Evolutionary conservation across 306 rosid genomes (phyloP).

Genomic region (Canavalia gladiata): DNA sequence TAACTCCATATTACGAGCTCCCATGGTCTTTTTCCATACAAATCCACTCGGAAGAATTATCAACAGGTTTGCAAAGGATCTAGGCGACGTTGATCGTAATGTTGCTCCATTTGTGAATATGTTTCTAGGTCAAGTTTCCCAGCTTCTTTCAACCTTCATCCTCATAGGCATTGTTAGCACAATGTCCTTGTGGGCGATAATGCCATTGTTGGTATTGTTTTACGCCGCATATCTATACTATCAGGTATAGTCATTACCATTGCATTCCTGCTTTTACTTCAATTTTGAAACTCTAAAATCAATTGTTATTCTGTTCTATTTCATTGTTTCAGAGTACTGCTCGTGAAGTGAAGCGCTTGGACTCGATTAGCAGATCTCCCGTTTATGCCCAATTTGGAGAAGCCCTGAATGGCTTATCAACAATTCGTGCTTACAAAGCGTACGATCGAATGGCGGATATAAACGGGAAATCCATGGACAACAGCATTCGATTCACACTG

Average conservation of each 20-base stretch:
- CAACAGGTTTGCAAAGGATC: conserved; percentile 95
- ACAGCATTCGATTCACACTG: conserved; percentile 82
- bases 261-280: conserved; percentile 18
- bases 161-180: conserved; percentile 96
- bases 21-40: conserved; percentile 92
- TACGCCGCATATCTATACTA: conserved; percentile 84
- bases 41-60: conserved; percentile 93
- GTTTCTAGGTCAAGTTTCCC: conserved; percentile 84
- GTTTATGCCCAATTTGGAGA: conserved; percentile 98
- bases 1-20: conserved; percentile 83
- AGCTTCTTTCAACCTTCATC: conserved; percentile 86
- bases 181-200: conserved; percentile 93
- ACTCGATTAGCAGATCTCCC: conserved; percentile 93
- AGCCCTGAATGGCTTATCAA: conserved; percentile 88
- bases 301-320: background rate
- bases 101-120: conserved; percentile 80
- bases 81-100: conserved; percentile 90
- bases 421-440: conserved; percentile 92
- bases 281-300: conserved; percentile 22
- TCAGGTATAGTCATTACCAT: conserved; percentile 66
- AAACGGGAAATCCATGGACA: conserved; percentile 91
- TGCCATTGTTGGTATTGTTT: conserved; percentile 89
- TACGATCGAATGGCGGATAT: conserved; percentile 92
- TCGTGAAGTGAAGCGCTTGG: conserved; percentile 93
- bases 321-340: conserved; percentile 79